Evolutionary conservation across 2,329 filamentous ascomycete species (phyloP), one percentile per base, ranked within the genome.

Genomic region (Hypomyces perniciosus): DNA sequence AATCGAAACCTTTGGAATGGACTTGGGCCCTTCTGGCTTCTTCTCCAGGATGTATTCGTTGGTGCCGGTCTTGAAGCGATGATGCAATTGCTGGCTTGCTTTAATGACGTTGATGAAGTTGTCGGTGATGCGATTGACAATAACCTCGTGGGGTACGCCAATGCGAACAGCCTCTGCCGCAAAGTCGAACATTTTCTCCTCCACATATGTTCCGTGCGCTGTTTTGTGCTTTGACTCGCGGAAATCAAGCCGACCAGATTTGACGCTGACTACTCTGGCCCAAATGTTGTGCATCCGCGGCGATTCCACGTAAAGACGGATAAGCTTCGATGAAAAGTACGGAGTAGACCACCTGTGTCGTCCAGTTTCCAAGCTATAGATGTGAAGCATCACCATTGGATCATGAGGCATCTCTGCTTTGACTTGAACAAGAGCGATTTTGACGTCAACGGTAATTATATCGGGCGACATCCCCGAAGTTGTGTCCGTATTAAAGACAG

Each of bases 21-120:
- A 75, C 65, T 95, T 97, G 1, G 95, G 90, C 0, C 79, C 85
- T 67, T 96, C 90, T 0, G 93, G 90, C 8, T 80, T 79, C 68
- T 96, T 96, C 12, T 87, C 84, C 3, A 96, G 75, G 34, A 95
- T 85, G 64, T 96, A 95, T 55, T 96, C 89, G 58, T 92, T 88
- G 1, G 85, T 90, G 1, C 88, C 87, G 0, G 90, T 95, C 65
- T 82, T 83, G 73, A 97, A 96, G 8, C 92, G 85, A 68, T 97
- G 89, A 56, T 95, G 88, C n/a, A 99, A 78, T 62, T 99, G 93
- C 63, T 92, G 80, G 12, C 86, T 82, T 2, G 91, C 87, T 68
- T 99, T 99, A 57, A 88, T 72, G 1, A 88, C 84, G 61, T 96
- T 99, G 59, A 88, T 82, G 46, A 95, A 74, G 61, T 97, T 99